These are phyloP conservation scores for Bruguiera hainesii DNA, from an alignment of 441 rosid species.

Conservation along the genomic window DNA sequence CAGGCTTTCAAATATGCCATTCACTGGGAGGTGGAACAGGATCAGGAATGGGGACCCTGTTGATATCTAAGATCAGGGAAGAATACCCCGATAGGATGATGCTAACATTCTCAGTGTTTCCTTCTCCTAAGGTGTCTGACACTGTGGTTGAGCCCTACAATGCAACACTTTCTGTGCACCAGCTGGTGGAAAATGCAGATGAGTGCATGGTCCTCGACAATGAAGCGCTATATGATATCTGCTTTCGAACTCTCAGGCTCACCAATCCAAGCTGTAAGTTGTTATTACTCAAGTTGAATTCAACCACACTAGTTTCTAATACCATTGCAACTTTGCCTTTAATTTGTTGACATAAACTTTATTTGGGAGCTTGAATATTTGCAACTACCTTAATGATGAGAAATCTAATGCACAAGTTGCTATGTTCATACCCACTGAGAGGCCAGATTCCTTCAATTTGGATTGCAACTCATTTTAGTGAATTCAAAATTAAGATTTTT, in stretches of 20 bases:
- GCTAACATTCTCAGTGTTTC: conserved; percentile 49
- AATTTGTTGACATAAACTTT: too few relatives aligned
- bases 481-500: too few relatives aligned
- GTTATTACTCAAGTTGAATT: not conserved
- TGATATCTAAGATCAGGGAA: conserved; percentile 50
- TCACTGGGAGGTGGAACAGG: conserved; percentile 53
- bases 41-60: conserved; percentile 50
- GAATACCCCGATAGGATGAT: conserved; percentile 51
- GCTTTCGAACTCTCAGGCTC: conserved; percentile 48
- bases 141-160: conserved; percentile 51
- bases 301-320: too few relatives aligned
- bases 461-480: too few relatives aligned
- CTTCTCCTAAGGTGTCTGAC: conserved; percentile 48
- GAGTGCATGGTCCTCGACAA: conserved; percentile 52
- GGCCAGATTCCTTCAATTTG: too few relatives aligned
- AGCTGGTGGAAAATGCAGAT: conserved; percentile 51
- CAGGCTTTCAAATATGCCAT: conserved; percentile 50
- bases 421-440: too few relatives aligned
- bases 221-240: conserved; percentile 47
- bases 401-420: too few relatives aligned
- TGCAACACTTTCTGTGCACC: conserved; percentile 51
- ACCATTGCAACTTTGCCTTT: too few relatives aligned
- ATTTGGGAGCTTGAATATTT: too few relatives aligned
- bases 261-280: conserved; percentile 50
- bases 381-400: too few relatives aligned